Evolutionary conservation across 2,329 filamentous ascomycete species (phyloP), one percentile per base, ranked within the genome.

Genomic region (Fusarium camptoceras): DNA sequence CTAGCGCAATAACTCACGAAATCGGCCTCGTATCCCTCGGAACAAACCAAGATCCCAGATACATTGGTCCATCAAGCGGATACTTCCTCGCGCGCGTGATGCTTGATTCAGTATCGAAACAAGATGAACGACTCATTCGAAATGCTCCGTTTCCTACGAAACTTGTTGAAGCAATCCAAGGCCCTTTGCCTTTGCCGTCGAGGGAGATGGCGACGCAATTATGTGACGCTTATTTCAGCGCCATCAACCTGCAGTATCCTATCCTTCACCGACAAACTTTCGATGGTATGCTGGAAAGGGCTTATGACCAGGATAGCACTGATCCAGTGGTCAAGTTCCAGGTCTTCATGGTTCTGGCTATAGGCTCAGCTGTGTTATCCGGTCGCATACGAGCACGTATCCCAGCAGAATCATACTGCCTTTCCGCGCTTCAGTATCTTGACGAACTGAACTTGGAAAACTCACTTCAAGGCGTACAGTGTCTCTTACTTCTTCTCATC

Each of bases 21-120:
- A 86, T 87, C 18, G 86, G 86, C 0, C 71, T 88, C 16, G 80
- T 88, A 0, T 86, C 85, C 0, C 76, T 87, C 2, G 83, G 83
- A 3, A 79, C 79, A 6, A 83, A 82, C 25, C 78, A 80, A 44
- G 84, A 85, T 22, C 83, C 82, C 5, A 79, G 83, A 59, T 88
- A 88, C 49, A 84, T 88, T 16, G 86, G 86, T 0, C 86, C 86
- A 4, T 88, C 86, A 0, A 87, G 85, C 39, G 86, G 86, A 2
- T 86, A 85, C 59, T 86, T 86, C 43, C 80, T 87, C 15, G 84
- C 85, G 3, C 82, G 83, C 2, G 77, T 86, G 5, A 80, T 87
- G 68, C 79, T 87, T 15, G 77, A 81, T 24, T 80, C 78, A 10
- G 75, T 79, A 8, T 76, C 78, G 56, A 77, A 66, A 14, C 65